Base-by-base conservation (phyloP, 331 rosid genomes). In the Phaseolus coccineus region DNA sequence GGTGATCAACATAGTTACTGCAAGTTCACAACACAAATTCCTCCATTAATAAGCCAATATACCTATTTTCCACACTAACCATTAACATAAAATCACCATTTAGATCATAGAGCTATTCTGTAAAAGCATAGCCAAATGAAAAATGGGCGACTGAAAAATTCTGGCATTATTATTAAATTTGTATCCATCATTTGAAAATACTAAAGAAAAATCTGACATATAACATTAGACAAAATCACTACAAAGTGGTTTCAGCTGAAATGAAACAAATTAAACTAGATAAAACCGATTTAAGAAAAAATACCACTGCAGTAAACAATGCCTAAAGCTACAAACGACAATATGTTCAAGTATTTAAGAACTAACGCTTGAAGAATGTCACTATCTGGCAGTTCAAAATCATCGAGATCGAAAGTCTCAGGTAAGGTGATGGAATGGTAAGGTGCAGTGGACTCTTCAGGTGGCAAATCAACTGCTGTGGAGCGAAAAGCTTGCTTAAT, bases 401-500 rank as follows among this genome's bases (percentile, higher is more conserved):
- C 99, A 84, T 96, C 99, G 58, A 96, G 99, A 89, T 93, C 99
- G 83, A 96, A 96, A 69, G 99, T 96, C 89, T 96, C 98, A 0
- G 99, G 99, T 80, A 96, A 84, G 76, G 98, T 96, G 79, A 96
- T 96, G 73, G 99, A 93, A 89, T 96, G 97, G 87, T 96, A 96
- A 4, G 99, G 99, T 77, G 99, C 99, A 85, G 99, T 96, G 46
- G 99, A 96, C 88, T 96, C 99, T 87, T 96, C 99, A 8, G 99
- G 99, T 2, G 99, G 98, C 88, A 96, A 86, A 89, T 96, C 99
- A 75, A 96, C 99, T 16, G 98, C 93, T 15, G 99, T 77, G 69
- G 99, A 93, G 81, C 99, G 97, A 76, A 96, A 96, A 71, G 99
- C 99, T 88, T 96, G 99, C 92, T 96, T 96, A 86, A 96, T 67